phyloP scores from a whole-genome alignment of 1,284 basidiomycete species.

The Fereydounia khargensis region DNA sequence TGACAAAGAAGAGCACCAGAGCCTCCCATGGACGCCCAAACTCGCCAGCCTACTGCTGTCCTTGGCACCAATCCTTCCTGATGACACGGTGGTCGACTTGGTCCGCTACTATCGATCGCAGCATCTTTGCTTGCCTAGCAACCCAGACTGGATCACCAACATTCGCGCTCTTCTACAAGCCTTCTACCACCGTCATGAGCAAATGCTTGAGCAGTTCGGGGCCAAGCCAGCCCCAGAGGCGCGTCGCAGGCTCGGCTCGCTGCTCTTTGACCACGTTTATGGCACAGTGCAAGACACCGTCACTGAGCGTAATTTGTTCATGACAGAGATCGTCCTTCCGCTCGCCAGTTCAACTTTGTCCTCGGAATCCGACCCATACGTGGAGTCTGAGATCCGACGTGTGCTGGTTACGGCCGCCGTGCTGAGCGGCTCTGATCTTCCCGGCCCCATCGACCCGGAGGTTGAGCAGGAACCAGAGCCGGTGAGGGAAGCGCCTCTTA shows the following conservation, averaged over 20 bases:
- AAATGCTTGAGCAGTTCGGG: background rate
- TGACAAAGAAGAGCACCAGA: conserved; percentile 6
- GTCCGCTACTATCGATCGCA: conserved; percentile 43
- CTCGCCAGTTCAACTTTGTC: conserved; percentile 37
- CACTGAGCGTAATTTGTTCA: conserved; percentile 34
- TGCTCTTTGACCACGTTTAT: conserved; percentile 52
- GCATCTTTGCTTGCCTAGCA: conserved; percentile 50
- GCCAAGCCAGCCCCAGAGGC: conserved; percentile 9
- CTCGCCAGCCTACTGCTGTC: conserved; percentile 41
- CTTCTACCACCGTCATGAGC: conserved; percentile 44
- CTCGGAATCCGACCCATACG: conserved; percentile 30
- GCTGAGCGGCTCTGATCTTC: conserved; percentile 28
- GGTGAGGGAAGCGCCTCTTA: conserved; percentile 1
- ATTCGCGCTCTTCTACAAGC: conserved; percentile 44
- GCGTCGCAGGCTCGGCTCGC: conserved; percentile 33
- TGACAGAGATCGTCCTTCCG: conserved; percentile 45
- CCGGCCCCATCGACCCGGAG: conserved; percentile 23
- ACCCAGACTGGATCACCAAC: conserved; percentile 48
- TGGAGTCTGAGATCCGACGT: conserved; percentile 28
- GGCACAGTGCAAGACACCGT: conserved; percentile 48
- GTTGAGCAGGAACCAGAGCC: conserved; percentile 6
- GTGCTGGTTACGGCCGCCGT: conserved; percentile 51
- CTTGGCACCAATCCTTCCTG: conserved; percentile 49
- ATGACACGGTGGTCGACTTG: conserved; percentile 38
- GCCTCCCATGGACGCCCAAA: conserved; percentile 42